Conservation (phyloP, 345 rosid species). For the Melastoma malabathricum region DNA sequence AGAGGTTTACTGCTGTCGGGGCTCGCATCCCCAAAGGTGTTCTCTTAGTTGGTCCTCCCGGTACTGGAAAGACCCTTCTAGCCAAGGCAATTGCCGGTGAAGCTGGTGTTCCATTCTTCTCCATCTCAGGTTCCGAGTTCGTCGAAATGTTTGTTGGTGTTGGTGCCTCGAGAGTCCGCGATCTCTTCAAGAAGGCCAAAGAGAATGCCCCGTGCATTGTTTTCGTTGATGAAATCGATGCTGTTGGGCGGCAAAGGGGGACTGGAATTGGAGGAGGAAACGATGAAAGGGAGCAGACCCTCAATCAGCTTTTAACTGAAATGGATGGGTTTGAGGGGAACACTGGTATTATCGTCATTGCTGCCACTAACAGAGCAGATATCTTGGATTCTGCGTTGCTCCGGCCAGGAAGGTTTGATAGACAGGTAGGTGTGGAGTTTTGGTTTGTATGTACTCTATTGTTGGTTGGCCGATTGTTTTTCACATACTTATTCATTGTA, state of each 20-base stretch:
- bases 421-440: constrained; percentile 40
- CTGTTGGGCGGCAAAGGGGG: constrained; percentile 93
- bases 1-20: constrained; percentile 94
- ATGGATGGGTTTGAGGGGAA: constrained; percentile 99
- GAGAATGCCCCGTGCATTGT: constrained; percentile 95
- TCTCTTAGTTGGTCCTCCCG: constrained; percentile 95
- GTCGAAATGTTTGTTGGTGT: constrained; percentile 99
- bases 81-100: constrained; percentile 99
- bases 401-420: constrained; percentile 92
- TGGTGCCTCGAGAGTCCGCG: constrained; percentile 93
- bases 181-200: constrained; percentile 90
- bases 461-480: neutral
- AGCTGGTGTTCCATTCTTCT: constrained; percentile 96
- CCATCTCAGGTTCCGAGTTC: constrained; percentile 94
- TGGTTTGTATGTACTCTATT: neutral
- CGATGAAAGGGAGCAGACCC: constrained; percentile 97
- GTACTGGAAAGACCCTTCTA: constrained; percentile 96
- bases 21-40: constrained; percentile 97
- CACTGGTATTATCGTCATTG: constrained; percentile 83
- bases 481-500: neutral
- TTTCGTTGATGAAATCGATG: constrained; percentile 97
- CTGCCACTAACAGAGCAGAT: constrained; percentile 92
- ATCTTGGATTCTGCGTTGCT: constrained; percentile 85
- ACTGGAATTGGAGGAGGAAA: constrained; percentile 97
- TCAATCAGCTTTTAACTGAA: constrained; percentile 89